Percentiles rank a stretch among this genome's conserved stretches.
phyloP scores from a whole-genome alignment of 345 rosid genomes.

The Murraya koenigii region DNA sequence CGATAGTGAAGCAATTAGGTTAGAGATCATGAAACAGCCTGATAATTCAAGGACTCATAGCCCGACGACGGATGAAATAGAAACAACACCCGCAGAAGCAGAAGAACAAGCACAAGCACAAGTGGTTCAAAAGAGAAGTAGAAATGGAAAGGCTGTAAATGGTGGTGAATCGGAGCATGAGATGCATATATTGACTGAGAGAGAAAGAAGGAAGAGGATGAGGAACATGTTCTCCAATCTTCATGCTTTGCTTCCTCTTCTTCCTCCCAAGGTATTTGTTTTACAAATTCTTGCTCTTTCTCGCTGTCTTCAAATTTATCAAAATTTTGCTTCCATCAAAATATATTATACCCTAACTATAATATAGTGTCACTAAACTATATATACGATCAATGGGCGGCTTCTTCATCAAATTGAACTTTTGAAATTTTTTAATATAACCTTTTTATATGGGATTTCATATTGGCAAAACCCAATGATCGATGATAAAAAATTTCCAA shows the following conservation, averaged over 20 bases:
- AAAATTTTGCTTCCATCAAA: not conserved
- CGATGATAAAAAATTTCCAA: too few relatives aligned
- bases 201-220: conserved; percentile 69
- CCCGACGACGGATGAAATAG: not conserved
- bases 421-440: too few relatives aligned
- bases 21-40: conserved; percentile 6
- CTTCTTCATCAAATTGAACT: not conserved
- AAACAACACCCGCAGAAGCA: not conserved
- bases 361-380: not conserved
- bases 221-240: conserved; percentile 50
- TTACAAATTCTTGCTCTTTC: not conserved
- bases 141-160: conserved; percentile 8
- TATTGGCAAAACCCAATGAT: too few relatives aligned
- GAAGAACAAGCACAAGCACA: not conserved
- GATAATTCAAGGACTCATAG: conserved; percentile 11
- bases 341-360: not conserved
- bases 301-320: not conserved
- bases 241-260: conserved; percentile 54
- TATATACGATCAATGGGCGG: not conserved
- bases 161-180: conserved; percentile 39
- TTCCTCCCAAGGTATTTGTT: conserved; percentile 43
- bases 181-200: conserved; percentile 50
- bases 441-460: too few relatives aligned
- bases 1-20: not conserved
- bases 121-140: conserved; percentile 27